Evolutionary conservation across 306 rosid species (phyloP), one percentile per base, ranked within the genome.

Genomic region (Urtica urens): DNA sequence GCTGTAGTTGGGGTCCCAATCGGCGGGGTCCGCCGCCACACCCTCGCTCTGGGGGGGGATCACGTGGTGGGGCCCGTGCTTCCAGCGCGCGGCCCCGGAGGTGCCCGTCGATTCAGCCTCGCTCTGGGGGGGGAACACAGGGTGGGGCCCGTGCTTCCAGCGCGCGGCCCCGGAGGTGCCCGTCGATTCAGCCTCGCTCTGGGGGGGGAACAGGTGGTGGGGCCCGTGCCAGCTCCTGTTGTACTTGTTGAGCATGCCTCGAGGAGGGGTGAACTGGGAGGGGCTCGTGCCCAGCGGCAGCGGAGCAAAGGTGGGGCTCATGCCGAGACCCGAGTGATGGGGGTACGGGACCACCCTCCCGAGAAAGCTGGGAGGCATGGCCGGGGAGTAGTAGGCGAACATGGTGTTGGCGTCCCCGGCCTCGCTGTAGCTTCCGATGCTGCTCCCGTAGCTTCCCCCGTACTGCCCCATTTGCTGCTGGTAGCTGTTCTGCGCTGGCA

Each of bases 21-120:
- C 99, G 57, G 87, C 93, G 51, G 96, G 96, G 76, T 92, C 86
- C n/a, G n/a, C n/a, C n/a, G n/a, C n/a, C n/a, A n/a, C n/a, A n/a
- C n/a, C n/a, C n/a, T n/a, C n/a, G n/a, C n/a, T n/a, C n/a, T n/a
- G n/a, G n/a, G n/a, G n/a, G 55, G 99, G 99, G 74, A 79, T 59
- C 5, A 86, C 69, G 34, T 65, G 58, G 49, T 68, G 64, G 23
- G 73, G 37, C 49, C 79, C 99, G 2, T 68, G 61, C 67, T 65
- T 75, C 41, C 85, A 90, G 58, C 60, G 85, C 55, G 60, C 38
- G 54, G 54, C 52, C 37, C 79, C 88, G 1, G 63, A 44, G 9
- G 76, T 61, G 37, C 73, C 80, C 51, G 79, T 52, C 56, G 79
- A 50, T 60, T 71, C 71, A 31, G 73, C 75, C 28, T 77, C 30